Evolutionary conservation across 75 land plant genomes (phyloP).

Genomic region (Cunninghamia lanceolata): DNA sequence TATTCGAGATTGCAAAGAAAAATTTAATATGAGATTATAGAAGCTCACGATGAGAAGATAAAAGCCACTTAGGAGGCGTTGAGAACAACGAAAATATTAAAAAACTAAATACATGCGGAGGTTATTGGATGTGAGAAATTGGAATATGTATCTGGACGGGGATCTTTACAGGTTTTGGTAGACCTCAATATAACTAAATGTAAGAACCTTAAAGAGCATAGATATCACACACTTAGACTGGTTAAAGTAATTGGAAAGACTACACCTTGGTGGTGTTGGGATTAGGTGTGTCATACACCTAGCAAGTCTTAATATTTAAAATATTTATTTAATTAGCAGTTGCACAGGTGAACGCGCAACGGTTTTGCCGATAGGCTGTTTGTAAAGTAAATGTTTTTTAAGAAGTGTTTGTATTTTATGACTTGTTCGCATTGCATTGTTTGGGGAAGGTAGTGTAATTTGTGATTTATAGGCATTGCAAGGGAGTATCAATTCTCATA

Average conservation of each 20-base stretch:
- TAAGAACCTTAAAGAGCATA: background rate
- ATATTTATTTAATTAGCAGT: too few relatives aligned
- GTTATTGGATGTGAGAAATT: conserved; percentile 21
- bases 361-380: too few relatives aligned
- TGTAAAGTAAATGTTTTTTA: too few relatives aligned
- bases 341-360: too few relatives aligned
- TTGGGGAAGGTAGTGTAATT: too few relatives aligned
- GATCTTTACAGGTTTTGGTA: background rate
- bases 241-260: background rate
- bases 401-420: too few relatives aligned
- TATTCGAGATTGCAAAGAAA: conserved; percentile 53
- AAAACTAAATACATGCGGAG: conserved; percentile 48
- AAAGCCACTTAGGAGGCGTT: conserved; percentile 58
- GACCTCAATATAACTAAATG: background rate
- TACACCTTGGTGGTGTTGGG: background rate
- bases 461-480: too few relatives aligned
- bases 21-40: conserved; percentile 54
- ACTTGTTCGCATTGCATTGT: too few relatives aligned
- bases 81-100: conserved; percentile 66
- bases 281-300: too few relatives aligned
- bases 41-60: conserved; percentile 60
- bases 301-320: too few relatives aligned
- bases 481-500: too few relatives aligned
- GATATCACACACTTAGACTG: background rate
- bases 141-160: background rate